Conservation (phyloP, 2,329 filamentous ascomycete genomes). For the Thielaviopsis ethacetica region DNA sequence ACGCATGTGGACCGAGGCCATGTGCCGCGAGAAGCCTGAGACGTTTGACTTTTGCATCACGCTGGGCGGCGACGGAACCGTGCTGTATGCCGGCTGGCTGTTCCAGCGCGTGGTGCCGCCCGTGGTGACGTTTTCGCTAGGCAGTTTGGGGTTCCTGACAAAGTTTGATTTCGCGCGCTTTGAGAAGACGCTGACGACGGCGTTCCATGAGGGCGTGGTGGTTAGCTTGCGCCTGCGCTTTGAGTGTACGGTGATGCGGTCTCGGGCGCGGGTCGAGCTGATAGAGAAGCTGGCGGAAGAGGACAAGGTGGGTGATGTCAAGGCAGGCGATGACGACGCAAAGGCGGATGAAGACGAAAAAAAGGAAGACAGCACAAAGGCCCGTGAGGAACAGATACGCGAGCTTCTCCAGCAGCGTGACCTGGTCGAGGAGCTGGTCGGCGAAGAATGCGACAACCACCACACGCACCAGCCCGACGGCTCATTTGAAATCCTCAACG, state of each 20-base stretch:
- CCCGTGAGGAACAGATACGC: constrained; percentile 22
- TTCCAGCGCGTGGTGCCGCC: constrained; percentile 93
- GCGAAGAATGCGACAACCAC: constrained; percentile 68
- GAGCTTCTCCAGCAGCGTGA: constrained; percentile 35
- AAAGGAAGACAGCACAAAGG: constrained; percentile 13
- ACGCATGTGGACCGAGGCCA: constrained; percentile 66
- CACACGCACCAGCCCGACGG: constrained; percentile 73
- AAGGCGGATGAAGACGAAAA: constrained; percentile 10
- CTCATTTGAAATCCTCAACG: constrained; percentile 83
- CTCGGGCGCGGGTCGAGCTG: constrained; percentile 28
- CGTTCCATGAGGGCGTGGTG: constrained; percentile 70
- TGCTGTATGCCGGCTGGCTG: constrained; percentile 89
- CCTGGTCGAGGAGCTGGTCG: constrained; percentile 78
- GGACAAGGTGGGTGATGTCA: background rate
- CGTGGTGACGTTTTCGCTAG: constrained; percentile 77
- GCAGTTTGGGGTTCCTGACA: constrained; percentile 85
- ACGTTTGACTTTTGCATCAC: constrained; percentile 90
- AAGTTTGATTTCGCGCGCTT: constrained; percentile 85
- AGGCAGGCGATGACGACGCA: constrained; percentile 12
- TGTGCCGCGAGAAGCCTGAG: constrained; percentile 65
- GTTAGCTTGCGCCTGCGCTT: constrained; percentile 79
- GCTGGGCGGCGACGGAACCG: constrained; percentile 88
- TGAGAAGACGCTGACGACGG: constrained; percentile 47
- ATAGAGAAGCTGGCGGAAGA: constrained; percentile 4
- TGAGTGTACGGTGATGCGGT: constrained; percentile 86